Conservation (phyloP, 306 rosid species). For the Senna siamea region DNA sequence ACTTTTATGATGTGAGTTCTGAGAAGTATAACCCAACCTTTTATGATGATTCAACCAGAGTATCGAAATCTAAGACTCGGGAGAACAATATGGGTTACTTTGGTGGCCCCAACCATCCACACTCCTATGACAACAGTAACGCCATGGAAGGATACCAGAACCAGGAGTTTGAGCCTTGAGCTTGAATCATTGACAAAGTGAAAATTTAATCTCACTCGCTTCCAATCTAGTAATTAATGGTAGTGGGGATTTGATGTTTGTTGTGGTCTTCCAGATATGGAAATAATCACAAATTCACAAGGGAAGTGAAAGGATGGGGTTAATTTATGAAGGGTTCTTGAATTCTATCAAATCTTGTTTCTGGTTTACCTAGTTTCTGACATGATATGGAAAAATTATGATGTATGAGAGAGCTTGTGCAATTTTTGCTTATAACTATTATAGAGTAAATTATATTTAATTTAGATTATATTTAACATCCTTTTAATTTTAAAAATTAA, state of each 20-base stretch:
- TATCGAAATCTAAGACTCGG: slow-evolving; percentile 43
- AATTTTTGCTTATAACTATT: slow-evolving; percentile 35
- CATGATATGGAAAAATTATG: slow-evolving; percentile 24
- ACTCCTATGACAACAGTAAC: slow-evolving; percentile 45
- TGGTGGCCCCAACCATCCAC: slow-evolving; percentile 44
- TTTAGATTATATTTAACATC: too few species aligned
- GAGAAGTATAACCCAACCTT: slow-evolving; percentile 54
- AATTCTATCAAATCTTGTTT: slow-evolving; percentile 34
- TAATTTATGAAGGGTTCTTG: slow-evolving; percentile 32
- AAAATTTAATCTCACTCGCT: slow-evolving; percentile 39
- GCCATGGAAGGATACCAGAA: slow-evolving; percentile 68
- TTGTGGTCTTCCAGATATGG: slow-evolving; percentile 39
- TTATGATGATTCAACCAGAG: slow-evolving; percentile 33
- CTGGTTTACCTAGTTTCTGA: slow-evolving; percentile 31
- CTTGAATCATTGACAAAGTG: slow-evolving; percentile 36
- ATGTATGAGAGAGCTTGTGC: slow-evolving; percentile 33
- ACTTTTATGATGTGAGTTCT: slow-evolving; percentile 40
- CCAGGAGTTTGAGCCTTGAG: slow-evolving; percentile 62
- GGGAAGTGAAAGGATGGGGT: slow-evolving; percentile 3
- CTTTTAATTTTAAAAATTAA: too few species aligned
- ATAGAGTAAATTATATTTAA: too few species aligned
- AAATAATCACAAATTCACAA: slow-evolving; percentile 20
- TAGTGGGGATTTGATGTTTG: slow-evolving; percentile 19
- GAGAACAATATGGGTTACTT: slow-evolving; percentile 49
- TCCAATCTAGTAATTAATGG: slow-evolving; percentile 16